Evolutionary conservation across 2,329 filamentous ascomycete genomes (phyloP).

Genomic region (Ilyonectria mors-panacis): DNA sequence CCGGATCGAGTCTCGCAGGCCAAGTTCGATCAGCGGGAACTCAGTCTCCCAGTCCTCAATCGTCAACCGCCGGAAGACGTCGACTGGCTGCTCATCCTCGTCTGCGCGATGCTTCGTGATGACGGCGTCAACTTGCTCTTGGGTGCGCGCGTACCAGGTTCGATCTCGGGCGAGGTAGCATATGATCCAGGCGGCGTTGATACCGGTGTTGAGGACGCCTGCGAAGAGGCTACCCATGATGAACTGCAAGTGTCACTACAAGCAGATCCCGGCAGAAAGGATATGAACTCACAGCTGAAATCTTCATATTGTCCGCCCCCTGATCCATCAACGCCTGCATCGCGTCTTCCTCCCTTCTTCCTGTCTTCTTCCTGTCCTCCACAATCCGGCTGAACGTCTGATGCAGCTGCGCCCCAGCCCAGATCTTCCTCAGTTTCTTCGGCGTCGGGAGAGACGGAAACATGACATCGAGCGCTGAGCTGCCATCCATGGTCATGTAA

Average conservation of each 20-base stretch:
- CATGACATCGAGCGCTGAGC: conserved; percentile 62
- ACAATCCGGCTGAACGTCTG: conserved; percentile 64
- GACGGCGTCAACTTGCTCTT: conserved; percentile 62
- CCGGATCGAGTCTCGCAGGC: conserved; percentile 68
- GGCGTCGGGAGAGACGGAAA: conserved; percentile 67
- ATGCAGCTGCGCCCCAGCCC: conserved; percentile 63
- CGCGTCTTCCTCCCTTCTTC: conserved; percentile 62
- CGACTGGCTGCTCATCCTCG: conserved; percentile 49
- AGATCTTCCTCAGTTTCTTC: conserved; percentile 59
- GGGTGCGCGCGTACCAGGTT: conserved; percentile 62
- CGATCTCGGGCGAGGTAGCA: conserved; percentile 63
- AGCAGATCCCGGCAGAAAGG: neutral
- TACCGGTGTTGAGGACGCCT: conserved; percentile 70
- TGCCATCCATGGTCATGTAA: conserved; percentile 63
- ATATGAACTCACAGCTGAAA: conserved; percentile 56
- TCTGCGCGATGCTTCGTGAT: conserved; percentile 58
- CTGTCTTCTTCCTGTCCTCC: conserved; percentile 59
- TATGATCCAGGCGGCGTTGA: conserved; percentile 69
- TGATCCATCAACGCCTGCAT: conserved; percentile 68
- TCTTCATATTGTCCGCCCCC: conserved; percentile 60
- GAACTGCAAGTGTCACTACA: conserved; percentile 54
- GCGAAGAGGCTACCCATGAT: conserved; percentile 69
- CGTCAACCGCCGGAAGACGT: conserved; percentile 60
- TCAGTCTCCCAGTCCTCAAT: conserved; percentile 70
- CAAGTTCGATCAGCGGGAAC: conserved; percentile 67